These are phyloP conservation scores for Geotrichum histeridarum DNA, from an alignment of 1,139 yeast genomes.

Conservation along the genomic window DNA sequence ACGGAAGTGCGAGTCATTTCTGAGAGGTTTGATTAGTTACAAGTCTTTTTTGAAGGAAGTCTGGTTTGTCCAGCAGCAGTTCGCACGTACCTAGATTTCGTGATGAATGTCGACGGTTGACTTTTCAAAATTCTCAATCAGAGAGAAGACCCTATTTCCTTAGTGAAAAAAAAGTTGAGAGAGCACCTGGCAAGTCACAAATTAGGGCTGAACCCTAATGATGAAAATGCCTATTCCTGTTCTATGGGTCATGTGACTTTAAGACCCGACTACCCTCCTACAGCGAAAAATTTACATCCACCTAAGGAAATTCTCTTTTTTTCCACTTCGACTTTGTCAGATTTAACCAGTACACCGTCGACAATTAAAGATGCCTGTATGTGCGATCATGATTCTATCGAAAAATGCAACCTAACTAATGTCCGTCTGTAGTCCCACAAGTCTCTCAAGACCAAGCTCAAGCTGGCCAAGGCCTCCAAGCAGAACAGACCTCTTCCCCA, in stretches of 20 bases:
- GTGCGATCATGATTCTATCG: neutral
- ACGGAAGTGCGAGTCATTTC: constrained; percentile 98
- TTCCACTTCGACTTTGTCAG: constrained; percentile 12
- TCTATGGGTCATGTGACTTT: neutral
- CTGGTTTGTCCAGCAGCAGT: no score
- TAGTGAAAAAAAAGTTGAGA: constrained; percentile 7
- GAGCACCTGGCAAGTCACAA: neutral
- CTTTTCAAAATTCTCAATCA: neutral
- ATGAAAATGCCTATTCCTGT: neutral
- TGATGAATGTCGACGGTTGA: constrained; percentile 13
- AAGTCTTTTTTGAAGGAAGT: no score
- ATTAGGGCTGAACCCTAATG: constrained; percentile 16
- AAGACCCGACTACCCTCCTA: neutral
- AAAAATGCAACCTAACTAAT: neutral
- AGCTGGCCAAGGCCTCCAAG: constrained; percentile 98
- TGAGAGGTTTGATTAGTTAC: neutral
- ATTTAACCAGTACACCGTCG: constrained; percentile 10
- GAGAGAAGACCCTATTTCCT: no score
- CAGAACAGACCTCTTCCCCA: constrained; percentile 99
- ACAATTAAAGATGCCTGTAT: constrained; percentile 19
- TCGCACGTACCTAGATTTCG: constrained; percentile 16
- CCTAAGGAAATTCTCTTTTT: constrained; percentile 3
- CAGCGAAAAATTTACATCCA: neutral
- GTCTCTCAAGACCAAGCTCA: constrained; percentile 97
- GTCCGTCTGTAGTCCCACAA: constrained; percentile 61